These are phyloP conservation scores for Lodderomyces parapsilosis DNA, from an alignment of 1,139 yeast species.

Conservation along the genomic window DNA sequence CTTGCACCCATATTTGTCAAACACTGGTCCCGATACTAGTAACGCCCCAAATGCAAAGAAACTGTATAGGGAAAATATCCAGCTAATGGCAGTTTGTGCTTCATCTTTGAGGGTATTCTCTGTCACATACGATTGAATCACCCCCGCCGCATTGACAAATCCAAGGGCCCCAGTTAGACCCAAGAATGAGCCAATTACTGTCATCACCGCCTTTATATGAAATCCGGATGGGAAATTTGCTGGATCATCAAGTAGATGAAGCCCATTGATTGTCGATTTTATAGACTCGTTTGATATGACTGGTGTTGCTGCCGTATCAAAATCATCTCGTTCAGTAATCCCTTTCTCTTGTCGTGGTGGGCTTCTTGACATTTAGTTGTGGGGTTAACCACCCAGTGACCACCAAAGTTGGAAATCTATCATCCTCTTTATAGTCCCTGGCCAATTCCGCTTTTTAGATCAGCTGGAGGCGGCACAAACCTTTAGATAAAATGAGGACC, in stretches of 20 bases:
- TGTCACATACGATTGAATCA: slow-evolving; percentile 24
- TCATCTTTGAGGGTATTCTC: slow-evolving; percentile 18
- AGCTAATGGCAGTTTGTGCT: slow-evolving; percentile 25
- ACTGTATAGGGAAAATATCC: slow-evolving; percentile 34
- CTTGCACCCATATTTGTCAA: slow-evolving; percentile 23
- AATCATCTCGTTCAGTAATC: not conserved
- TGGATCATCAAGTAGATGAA: slow-evolving; percentile 18
- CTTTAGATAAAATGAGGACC: too few relatives aligned
- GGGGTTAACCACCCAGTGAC: too few relatives aligned
- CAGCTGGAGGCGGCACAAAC: too few relatives aligned
- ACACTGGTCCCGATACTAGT: slow-evolving; percentile 31
- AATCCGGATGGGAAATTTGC: slow-evolving; percentile 26
- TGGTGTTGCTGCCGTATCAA: not conserved
- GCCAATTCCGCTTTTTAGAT: too few relatives aligned
- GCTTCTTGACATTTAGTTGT: too few relatives aligned
- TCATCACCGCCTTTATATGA: slow-evolving; percentile 19
- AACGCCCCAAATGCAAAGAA: slow-evolving; percentile 28
- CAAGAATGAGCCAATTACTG: slow-evolving; percentile 24
- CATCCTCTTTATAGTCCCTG: too few relatives aligned
- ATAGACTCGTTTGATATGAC: not conserved
- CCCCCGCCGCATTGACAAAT: slow-evolving; percentile 29
- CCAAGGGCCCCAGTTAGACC: slow-evolving; percentile 28
- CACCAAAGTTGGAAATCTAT: too few relatives aligned
- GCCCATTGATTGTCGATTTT: slow-evolving; percentile 2
- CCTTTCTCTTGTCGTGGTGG: too few relatives aligned